Percentiles rank a stretch among this genome's conserved stretches.
Evolutionary conservation across 2,329 filamentous ascomycete species (phyloP).

Genomic region (Xylaria sp.): DNA sequence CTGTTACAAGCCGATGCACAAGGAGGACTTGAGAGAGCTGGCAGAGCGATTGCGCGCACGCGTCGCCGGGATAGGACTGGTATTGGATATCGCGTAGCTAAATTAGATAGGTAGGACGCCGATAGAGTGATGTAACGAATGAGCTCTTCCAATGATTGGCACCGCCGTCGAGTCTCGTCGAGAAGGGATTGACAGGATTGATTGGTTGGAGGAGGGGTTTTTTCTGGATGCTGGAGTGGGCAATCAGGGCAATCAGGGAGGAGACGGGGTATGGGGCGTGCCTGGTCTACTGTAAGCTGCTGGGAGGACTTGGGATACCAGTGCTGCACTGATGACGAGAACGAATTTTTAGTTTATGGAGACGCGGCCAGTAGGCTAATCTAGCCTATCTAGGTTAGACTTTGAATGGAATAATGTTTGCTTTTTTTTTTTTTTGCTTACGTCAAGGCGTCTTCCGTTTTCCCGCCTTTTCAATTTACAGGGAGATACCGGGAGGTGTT

Average conservation of each 20-base stretch:
- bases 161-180: slow-evolving; percentile 31
- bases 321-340: no score
- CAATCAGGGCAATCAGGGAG: slow-evolving; percentile 10
- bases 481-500: no score
- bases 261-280: slow-evolving; percentile 1
- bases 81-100: slow-evolving; percentile 13
- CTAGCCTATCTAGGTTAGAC: background rate
- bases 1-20: slow-evolving; percentile 22
- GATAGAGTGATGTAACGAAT: slow-evolving; percentile 41
- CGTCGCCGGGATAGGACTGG: slow-evolving; percentile 20
- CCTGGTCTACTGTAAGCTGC: no score
- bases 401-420: background rate
- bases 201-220: slow-evolving; percentile 38
- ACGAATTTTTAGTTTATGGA: background rate
- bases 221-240: slow-evolving; percentile 14
- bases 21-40: slow-evolving; percentile 12
- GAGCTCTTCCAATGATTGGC: slow-evolving; percentile 33
- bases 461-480: background rate
- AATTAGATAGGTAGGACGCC: slow-evolving; percentile 12
- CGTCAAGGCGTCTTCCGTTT: background rate
- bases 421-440: background rate
- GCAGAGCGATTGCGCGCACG: slow-evolving; percentile 16
- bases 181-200: slow-evolving; percentile 42
- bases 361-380: background rate
- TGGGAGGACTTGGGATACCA: slow-evolving; percentile 4